Evolutionary conservation across 2,329 filamentous ascomycete species (phyloP), one percentile per base, ranked within the genome.

Genomic region (Colletotrichum karsti): DNA sequence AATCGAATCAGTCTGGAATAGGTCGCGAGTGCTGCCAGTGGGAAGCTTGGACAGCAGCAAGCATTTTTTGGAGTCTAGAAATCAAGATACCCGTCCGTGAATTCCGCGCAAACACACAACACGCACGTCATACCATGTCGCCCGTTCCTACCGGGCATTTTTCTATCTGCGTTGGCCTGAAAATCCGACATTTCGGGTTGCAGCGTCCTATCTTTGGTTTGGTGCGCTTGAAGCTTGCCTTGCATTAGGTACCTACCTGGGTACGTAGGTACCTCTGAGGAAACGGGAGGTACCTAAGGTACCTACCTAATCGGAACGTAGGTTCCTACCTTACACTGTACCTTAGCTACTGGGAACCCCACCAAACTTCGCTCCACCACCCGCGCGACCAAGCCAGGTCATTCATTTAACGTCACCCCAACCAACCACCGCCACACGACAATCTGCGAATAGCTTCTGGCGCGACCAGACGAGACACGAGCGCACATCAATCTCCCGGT

Each of bases 21-120:
- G 9, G 35, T 41, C 18, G 26, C 18, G 12, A 53, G 24, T 22
- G 48, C 48, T 62, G 39, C 28, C 12, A 53, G 22, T 9, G 20
- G 35, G 62, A 30, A 39, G 48, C 50, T 20, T 55, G 39, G 24
- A 44, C 13, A 30, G 30, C 46, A 57, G 42, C 48, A 54, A 54
- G 51, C 24, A 39, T 62, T 30, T n/a, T 30, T 65, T 24, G 60
- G 53, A 68, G 65, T 68, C 61, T 41, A 68, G 53, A 30, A 68
- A 51, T 54, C 37, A 48, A 59, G 60, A 68, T 65, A 68, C 65
- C 65, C 60, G 46, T 24, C 13, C 48, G 24, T 55, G 18, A 46
- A 30, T 55, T 58, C 41, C n/a, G 28, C 18, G 55, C 22, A 24
- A 37, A 53, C n/a, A 51, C 10, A 7, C 42, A 24, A 15, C 10